A percentile compares a stretch with the other conserved stretches of the same genome.
Conservation (phyloP, 305 asterid genomes). For the Fraxinus baroniana region DNA sequence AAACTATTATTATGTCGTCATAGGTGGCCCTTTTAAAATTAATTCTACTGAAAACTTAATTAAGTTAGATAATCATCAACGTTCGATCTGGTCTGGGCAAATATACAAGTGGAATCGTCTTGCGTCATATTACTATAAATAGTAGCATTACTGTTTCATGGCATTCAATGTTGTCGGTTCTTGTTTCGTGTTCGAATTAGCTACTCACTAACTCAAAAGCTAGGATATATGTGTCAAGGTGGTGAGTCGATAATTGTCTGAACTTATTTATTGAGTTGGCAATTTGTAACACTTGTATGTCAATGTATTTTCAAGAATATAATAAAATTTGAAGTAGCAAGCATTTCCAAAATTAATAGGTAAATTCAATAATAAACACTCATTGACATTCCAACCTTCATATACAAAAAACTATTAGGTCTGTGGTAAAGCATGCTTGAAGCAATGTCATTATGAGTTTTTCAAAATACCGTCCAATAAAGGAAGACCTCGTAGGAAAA, state of each 20-base stretch:
- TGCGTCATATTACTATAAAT: not conserved
- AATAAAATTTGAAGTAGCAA: not conserved
- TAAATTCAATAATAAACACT: not conserved
- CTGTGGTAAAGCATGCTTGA: not conserved
- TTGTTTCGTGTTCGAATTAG: not conserved
- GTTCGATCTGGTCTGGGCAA: not conserved
- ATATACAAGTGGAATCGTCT: not conserved
- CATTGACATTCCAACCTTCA: not conserved
- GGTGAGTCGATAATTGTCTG: not conserved
- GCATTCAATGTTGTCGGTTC: not conserved
- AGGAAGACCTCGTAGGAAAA: not conserved
- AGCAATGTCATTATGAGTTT: not conserved
- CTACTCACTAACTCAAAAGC: not conserved
- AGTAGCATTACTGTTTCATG: not conserved
- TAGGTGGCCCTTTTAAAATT: not conserved
- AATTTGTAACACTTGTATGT: not conserved
- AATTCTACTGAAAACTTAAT: not conserved
- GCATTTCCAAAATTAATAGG: not conserved
- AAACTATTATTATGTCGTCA: not conserved
- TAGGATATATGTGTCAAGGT: not conserved
- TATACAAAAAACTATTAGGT: not conserved
- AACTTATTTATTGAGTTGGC: not conserved
- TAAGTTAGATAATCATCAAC: not conserved
- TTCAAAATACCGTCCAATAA: not conserved
- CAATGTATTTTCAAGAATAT: not conserved